Percentiles rank a stretch among this genome's conserved stretches.
Evolutionary conservation across 1,284 basidiomycete genomes (phyloP).

Genomic region (Ceratobasidium theobromae): DNA sequence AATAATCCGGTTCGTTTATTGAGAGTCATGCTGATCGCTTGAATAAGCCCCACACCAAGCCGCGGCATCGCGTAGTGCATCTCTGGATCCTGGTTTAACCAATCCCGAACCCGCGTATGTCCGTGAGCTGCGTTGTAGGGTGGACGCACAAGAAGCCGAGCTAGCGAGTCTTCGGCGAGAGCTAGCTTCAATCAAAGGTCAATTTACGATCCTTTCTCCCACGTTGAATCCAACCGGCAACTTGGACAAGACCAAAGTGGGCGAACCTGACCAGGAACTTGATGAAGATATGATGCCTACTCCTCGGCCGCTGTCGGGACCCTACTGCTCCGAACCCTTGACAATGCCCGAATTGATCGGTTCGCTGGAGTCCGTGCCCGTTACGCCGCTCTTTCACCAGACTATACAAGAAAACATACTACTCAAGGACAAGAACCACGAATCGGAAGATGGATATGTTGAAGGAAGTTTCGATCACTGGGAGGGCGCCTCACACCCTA

Average conservation of each 20-base stretch:
- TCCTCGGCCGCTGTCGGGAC: conserved; percentile 5
- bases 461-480: background rate
- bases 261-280: background rate
- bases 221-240: background rate
- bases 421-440: background rate
- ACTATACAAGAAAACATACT: background rate
- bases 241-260: background rate
- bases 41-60: background rate
- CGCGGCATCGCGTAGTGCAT: background rate
- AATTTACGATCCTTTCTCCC: background rate
- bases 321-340: background rate
- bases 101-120: background rate
- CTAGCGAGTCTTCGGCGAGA: conserved; percentile 6
- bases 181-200: background rate
- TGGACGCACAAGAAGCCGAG: conserved; percentile 12
- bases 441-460: background rate
- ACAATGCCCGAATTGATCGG: conserved; percentile 6
- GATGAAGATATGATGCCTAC: conserved; percentile 24
- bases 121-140: background rate
- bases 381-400: conserved; percentile 3
- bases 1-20: background rate
- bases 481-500: background rate
- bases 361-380: conserved; percentile 1
- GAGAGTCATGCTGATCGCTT: background rate
- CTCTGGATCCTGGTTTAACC: background rate